Percentiles rank a stretch among this genome's conserved stretches.
Evolutionary conservation across 371 early-diverging fungal genomes (phyloP).

Genomic region (Syncephalis fuscata): DNA sequence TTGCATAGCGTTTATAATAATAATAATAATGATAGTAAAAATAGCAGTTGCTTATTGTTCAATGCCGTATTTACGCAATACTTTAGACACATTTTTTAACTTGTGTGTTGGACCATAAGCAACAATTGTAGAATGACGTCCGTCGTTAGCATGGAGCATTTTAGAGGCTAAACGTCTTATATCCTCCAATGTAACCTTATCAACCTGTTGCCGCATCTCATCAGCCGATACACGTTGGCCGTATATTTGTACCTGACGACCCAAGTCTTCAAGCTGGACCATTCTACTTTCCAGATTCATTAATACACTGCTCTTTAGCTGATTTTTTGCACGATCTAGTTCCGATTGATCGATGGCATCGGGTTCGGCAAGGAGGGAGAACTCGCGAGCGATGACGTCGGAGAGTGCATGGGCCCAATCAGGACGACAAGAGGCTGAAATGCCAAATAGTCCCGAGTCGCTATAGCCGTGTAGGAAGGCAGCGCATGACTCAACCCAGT

Average conservation of each 20-base stretch:
- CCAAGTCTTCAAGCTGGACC: constrained; percentile 90
- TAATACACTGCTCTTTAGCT: constrained; percentile 74
- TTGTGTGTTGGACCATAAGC: too few species aligned
- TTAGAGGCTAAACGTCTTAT: constrained; percentile 39
- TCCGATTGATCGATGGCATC: constrained; percentile 33
- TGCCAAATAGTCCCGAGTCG: constrained; percentile 86
- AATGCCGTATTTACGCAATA: too few species aligned
- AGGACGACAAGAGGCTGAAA: constrained; percentile 68
- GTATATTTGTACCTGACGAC: constrained; percentile 74
- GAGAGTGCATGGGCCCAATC: constrained; percentile 45
- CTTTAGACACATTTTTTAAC: too few species aligned
- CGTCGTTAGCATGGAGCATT: too few species aligned
- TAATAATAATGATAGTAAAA: too few species aligned
- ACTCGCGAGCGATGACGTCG: constrained; percentile 69
- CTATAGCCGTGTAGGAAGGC: constrained; percentile 82
- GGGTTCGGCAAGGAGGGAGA: constrained; percentile 45
- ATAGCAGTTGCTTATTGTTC: too few species aligned
- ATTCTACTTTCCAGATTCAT: constrained; percentile 87
- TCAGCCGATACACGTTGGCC: constrained; percentile 54
- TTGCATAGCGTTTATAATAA: too few species aligned
- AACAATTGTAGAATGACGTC: too few species aligned
- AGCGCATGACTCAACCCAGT: constrained; percentile 87
- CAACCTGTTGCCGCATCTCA: constrained; percentile 62
- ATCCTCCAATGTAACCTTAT: constrained; percentile 47
- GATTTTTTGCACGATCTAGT: constrained; percentile 84